Conservation (phyloP, 257 asterid genomes). For the Ophiorrhiza pumila region DNA sequence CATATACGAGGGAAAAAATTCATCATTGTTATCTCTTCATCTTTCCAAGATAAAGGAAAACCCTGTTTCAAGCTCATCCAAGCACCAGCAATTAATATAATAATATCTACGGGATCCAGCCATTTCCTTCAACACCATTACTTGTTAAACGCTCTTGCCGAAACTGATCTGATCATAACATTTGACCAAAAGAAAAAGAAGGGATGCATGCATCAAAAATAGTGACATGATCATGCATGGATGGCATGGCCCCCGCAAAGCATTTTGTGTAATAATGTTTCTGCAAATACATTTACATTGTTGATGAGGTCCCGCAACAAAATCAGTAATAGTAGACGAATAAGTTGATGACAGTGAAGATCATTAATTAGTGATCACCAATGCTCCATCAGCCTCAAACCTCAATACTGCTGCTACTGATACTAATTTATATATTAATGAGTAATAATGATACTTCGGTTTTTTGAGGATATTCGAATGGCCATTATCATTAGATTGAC, state of each 20-base stretch:
- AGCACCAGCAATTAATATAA: background rate
- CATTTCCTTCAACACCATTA: background rate
- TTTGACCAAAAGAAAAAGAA: too few species aligned
- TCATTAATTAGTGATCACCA: background rate
- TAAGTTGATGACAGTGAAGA: background rate
- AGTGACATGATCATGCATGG: conserved; percentile 3
- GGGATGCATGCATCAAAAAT: too few species aligned
- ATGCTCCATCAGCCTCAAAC: background rate
- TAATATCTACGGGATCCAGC: background rate
- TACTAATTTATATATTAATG: too few species aligned
- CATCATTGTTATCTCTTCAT: background rate
- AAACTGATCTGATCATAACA: too few species aligned
- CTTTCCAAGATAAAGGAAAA: background rate
- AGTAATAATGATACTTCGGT: too few species aligned
- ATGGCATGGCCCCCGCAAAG: too few species aligned
- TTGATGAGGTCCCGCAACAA: background rate
- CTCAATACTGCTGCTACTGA: too few species aligned
- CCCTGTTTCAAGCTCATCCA: background rate
- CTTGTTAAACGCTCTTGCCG: too few species aligned
- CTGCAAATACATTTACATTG: background rate
- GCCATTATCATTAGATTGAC: too few species aligned
- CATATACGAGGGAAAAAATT: background rate
- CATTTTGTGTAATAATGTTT: background rate
- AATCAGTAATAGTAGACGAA: background rate
- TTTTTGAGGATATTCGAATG: too few species aligned